These are phyloP conservation scores for Saccharomycopsis fermentans DNA, from an alignment of 805 yeast genomes.

Conservation along the genomic window DNA sequence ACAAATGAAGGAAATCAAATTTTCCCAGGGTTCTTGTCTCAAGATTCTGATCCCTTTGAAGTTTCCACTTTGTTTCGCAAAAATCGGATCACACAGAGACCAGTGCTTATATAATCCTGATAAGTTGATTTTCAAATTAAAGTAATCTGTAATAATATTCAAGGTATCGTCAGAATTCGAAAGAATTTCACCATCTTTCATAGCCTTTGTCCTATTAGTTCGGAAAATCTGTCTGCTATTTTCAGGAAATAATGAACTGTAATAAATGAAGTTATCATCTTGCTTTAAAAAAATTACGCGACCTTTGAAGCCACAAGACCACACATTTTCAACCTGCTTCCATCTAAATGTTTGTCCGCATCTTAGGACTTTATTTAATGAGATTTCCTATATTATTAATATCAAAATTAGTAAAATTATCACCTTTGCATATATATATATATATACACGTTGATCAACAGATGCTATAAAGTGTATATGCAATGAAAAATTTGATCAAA, in stretches of 20 bases:
- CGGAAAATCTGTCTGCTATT: neutral
- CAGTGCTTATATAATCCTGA: slow-evolving; percentile 48
- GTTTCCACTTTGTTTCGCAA: slow-evolving; percentile 27
- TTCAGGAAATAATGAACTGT: slow-evolving; percentile 32
- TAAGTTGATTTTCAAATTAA: slow-evolving; percentile 53
- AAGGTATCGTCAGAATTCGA: slow-evolving; percentile 26
- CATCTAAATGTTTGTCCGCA: slow-evolving; percentile 84
- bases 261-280: slow-evolving; percentile 40
- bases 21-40: slow-evolving; percentile 96
- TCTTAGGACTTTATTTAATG: slow-evolving; percentile 55
- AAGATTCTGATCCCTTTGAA: slow-evolving; percentile 73
- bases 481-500: neutral
- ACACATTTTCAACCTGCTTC: slow-evolving; percentile 52
- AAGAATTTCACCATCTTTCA: neutral
- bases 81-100: slow-evolving; percentile 44
- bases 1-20: slow-evolving; percentile 80
- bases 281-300: slow-evolving; percentile 60
- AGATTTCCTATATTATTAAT: slow-evolving; percentile 40
- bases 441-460: too few species aligned
- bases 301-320: slow-evolving; percentile 55
- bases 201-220: slow-evolving; percentile 2
- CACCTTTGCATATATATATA: too few species aligned
- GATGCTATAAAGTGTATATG: too few species aligned
- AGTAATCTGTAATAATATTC: slow-evolving; percentile 51
- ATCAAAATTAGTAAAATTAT: neutral